phyloP scores from a whole-genome alignment of 2,329 filamentous ascomycete genomes.

The Aspergillus sp. region DNA sequence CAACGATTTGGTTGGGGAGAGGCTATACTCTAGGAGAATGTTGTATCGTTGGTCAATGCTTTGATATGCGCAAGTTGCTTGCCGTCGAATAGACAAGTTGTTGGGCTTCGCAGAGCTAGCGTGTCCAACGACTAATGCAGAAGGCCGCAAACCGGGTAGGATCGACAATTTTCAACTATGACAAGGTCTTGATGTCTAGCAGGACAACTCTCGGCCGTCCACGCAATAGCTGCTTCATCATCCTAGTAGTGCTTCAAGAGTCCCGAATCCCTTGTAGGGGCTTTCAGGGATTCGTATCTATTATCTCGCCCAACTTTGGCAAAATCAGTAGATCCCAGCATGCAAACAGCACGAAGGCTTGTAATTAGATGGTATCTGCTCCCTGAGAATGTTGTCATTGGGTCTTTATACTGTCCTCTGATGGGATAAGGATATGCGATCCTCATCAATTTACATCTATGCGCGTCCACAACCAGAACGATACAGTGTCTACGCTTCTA shows the following conservation, averaged over 20 bases:
- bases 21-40: too few species aligned
- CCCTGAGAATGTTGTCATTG: constrained; percentile 41
- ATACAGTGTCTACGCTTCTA: constrained; percentile 23
- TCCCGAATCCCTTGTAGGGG: constrained; percentile 37
- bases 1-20: constrained; percentile 34
- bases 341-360: constrained; percentile 19
- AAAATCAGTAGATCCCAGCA: constrained; percentile 14
- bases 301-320: constrained; percentile 53
- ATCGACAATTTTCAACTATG: too few species aligned
- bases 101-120: constrained; percentile 27
- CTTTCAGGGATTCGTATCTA: constrained; percentile 41
- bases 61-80: constrained; percentile 20
- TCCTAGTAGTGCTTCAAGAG: constrained; percentile 55
- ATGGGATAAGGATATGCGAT: constrained; percentile 29
- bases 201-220: constrained; percentile 53
- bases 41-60: constrained; percentile 40
- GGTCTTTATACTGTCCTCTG: constrained; percentile 46
- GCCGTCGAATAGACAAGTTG: constrained; percentile 39
- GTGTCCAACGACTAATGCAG: not conserved
- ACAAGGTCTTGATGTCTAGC: too few species aligned
- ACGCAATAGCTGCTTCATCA: constrained; percentile 62
- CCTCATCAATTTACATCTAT: fast-evolving
- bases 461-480: too few species aligned
- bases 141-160: constrained; percentile 43
- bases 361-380: constrained; percentile 33